These are phyloP conservation scores for Polyporus tsugae DNA, from an alignment of 1,284 basidiomycete species.

Conservation along the genomic window DNA sequence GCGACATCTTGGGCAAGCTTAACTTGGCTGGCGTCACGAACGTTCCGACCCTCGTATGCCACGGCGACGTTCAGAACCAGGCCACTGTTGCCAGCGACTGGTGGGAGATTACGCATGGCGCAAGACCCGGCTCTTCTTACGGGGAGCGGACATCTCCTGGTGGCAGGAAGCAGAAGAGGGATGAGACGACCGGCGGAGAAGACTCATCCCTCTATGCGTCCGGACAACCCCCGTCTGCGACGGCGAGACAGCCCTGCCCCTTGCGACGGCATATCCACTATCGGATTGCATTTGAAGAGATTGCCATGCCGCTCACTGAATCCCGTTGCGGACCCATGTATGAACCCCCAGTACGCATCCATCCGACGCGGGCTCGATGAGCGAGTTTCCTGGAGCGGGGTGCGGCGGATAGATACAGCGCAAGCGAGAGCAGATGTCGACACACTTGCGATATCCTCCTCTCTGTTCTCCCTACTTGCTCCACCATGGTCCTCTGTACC, in stretches of 20 bases:
- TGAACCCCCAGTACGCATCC: too few relatives aligned
- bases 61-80: slow-evolving; percentile 6
- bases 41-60: slow-evolving; percentile 16
- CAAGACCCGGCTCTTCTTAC: background rate
- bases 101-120: background rate
- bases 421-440: too few relatives aligned
- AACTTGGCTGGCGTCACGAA: background rate
- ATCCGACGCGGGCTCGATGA: too few relatives aligned
- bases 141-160: background rate
- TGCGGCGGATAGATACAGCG: too few relatives aligned
- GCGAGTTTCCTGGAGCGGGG: too few relatives aligned
- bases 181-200: background rate
- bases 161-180: background rate
- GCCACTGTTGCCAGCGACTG: background rate
- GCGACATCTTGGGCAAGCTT: slow-evolving; percentile 4
- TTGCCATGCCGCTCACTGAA: background rate
- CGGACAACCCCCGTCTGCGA: background rate
- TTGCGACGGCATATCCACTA: slow-evolving; percentile 12
- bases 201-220: too few relatives aligned
- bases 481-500: too few relatives aligned
- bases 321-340: background rate
- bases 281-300: slow-evolving; percentile 13
- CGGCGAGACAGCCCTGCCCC: background rate
- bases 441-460: too few relatives aligned
- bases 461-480: too few relatives aligned